These are phyloP conservation scores for Teunomyces tritomae DNA, from an alignment of 805 yeast genomes.

Conservation along the genomic window DNA sequence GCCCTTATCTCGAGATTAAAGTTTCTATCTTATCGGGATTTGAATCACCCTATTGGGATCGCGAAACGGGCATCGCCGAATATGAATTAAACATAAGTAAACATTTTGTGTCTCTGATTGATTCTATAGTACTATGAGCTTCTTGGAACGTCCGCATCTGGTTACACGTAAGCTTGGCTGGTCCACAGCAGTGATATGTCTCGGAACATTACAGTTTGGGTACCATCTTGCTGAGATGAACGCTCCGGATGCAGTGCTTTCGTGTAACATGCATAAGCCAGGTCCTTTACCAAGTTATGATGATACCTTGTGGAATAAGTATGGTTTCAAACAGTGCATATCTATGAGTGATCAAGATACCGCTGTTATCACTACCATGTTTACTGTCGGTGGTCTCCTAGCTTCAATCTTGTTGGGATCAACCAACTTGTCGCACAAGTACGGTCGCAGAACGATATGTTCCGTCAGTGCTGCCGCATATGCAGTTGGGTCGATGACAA, in stretches of 20 bases:
- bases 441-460: slow-evolving; percentile 26
- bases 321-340: slow-evolving; percentile 26
- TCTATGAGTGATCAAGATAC: slow-evolving; percentile 21
- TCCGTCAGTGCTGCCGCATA: slow-evolving; percentile 10
- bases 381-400: slow-evolving; percentile 37
- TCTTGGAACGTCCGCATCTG: slow-evolving; percentile 15
- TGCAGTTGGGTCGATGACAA: slow-evolving; percentile 25
- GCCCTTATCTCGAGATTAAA: neutral
- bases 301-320: slow-evolving; percentile 26
- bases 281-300: slow-evolving; percentile 20
- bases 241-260: slow-evolving; percentile 29
- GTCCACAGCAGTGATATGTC: slow-evolving; percentile 33
- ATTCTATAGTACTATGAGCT: neutral
- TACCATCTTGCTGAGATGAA: slow-evolving; percentile 39
- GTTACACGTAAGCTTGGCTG: slow-evolving; percentile 32
- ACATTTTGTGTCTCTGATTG: neutral
- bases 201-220: slow-evolving; percentile 40
- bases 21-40: neutral
- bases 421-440: slow-evolving; percentile 16
- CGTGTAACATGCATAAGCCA: slow-evolving; percentile 20
- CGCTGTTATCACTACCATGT: slow-evolving; percentile 31
- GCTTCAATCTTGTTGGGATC: slow-evolving; percentile 30
- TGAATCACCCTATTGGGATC: neutral
- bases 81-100: neutral
- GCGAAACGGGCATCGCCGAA: neutral